phyloP scores from a whole-genome alignment of 257 asterid genomes.

The Schizonepeta tenuifolia region DNA sequence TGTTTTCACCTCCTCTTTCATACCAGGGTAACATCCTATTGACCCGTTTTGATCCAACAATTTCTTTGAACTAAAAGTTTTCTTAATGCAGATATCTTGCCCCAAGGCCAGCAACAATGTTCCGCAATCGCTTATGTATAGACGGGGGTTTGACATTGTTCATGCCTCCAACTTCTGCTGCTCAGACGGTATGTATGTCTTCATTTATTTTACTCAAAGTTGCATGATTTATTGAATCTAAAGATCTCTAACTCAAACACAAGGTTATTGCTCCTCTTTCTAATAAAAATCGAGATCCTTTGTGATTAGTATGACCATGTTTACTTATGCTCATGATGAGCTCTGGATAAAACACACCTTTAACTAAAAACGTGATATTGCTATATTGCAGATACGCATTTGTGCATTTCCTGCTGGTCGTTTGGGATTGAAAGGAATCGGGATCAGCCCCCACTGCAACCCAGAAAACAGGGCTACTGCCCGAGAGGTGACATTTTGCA shows the following conservation, averaged over 20 bases:
- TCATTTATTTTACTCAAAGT: conserved; percentile 7
- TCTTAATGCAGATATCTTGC: conserved; percentile 79
- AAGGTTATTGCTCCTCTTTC: neutral
- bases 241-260: neutral
- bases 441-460: conserved; percentile 94
- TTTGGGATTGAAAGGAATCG: conserved; percentile 77
- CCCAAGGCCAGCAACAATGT: conserved; percentile 92
- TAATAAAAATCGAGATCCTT: neutral
- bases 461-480: conserved; percentile 83
- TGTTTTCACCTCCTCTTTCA: conserved; percentile 88
- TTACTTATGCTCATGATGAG: too few species aligned
- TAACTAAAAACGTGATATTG: conserved; percentile 8
- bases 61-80: conserved; percentile 30
- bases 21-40: conserved; percentile 72
- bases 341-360: neutral
- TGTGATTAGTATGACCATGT: neutral
- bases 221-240: neutral
- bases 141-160: conserved; percentile 95
- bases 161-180: conserved; percentile 98
- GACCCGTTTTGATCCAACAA: conserved; percentile 9
- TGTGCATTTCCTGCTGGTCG: conserved; percentile 91
- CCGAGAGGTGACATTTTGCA: conserved; percentile 62
- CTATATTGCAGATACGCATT: conserved; percentile 67
- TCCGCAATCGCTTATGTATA: conserved; percentile 77
- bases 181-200: conserved; percentile 59